phyloP scores from a whole-genome alignment of 73 alveolate species.

The Blepharisma stoltei region DNA sequence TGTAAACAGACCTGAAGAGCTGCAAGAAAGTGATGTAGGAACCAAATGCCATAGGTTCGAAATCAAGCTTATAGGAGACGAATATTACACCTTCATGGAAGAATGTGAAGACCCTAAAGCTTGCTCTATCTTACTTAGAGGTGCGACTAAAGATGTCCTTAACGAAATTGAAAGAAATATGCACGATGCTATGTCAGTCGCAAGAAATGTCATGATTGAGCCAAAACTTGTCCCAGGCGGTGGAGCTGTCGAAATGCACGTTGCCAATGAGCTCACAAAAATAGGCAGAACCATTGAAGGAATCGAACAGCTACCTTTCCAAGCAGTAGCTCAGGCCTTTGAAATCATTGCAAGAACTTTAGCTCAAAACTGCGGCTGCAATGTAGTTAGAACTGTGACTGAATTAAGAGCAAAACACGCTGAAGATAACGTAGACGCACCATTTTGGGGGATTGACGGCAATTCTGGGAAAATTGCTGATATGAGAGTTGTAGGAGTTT shows the following conservation, averaged over 20 bases:
- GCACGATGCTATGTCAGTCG: constrained; percentile 97
- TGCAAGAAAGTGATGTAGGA: constrained; percentile 85
- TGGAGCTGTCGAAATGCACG: constrained; percentile 99
- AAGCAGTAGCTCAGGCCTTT: constrained; percentile 81
- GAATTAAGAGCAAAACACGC: constrained; percentile 98
- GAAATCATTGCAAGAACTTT: constrained; percentile 94
- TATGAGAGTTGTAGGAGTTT: constrained; percentile 85
- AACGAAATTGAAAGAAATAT: constrained; percentile 88
- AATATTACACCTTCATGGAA: constrained; percentile 88
- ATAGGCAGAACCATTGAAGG: background rate
- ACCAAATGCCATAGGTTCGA: constrained; percentile 28
- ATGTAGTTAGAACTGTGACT: constrained; percentile 96
- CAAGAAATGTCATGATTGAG: constrained; percentile 92
- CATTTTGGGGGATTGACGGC: constrained; percentile 96
- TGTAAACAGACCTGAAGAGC: constrained; percentile 89
- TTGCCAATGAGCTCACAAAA: constrained; percentile 81
- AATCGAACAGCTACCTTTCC: background rate
- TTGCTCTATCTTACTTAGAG: constrained; percentile 96
- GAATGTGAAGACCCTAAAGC: constrained; percentile 94
- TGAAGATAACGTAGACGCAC: constrained; percentile 69
- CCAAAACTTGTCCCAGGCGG: constrained; percentile 99
- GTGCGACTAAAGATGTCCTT: constrained; percentile 97
- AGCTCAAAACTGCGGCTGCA: constrained; percentile 94
- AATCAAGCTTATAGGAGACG: constrained; percentile 69
- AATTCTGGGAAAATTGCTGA: constrained; percentile 93